Evolutionary conservation across 805 yeast species (phyloP).

Genomic region (Ogataea nonfermentans): DNA sequence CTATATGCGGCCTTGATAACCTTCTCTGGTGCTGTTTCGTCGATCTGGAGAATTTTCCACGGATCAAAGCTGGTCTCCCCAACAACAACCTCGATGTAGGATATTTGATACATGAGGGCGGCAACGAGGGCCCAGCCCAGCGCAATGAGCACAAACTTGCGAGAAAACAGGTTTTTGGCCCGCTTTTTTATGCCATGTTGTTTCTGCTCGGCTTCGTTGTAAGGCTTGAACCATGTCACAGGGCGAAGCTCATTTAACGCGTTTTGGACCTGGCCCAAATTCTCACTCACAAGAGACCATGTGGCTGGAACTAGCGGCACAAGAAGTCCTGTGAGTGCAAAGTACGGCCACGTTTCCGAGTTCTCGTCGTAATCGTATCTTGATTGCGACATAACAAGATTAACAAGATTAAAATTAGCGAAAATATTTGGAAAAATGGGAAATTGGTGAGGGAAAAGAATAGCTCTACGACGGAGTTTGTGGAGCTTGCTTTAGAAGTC

Average conservation of each 20-base stretch:
- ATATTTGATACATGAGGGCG: conserved; percentile 39
- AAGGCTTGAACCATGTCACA: conserved; percentile 32
- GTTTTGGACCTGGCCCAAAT: conserved; percentile 1
- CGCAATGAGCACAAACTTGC: conserved; percentile 27
- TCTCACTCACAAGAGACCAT: conserved; percentile 23
- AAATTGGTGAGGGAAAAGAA: neutral
- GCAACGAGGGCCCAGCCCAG: conserved; percentile 64
- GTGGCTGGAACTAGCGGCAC: conserved; percentile 62
- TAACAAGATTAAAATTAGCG: conserved; percentile 17
- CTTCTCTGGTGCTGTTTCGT: conserved; percentile 64
- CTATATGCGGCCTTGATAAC: conserved; percentile 81
- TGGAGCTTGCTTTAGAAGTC: too few species aligned
- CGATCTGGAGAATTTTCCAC: conserved; percentile 76
- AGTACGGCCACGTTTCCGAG: conserved; percentile 92
- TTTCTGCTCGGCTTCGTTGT: conserved; percentile 32
- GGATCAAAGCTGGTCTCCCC: conserved; percentile 72
- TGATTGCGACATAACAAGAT: conserved; percentile 43
- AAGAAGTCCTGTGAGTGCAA: conserved; percentile 68
- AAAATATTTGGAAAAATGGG: conserved; percentile 3
- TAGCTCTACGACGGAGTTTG: neutral
- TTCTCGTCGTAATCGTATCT: conserved; percentile 82
- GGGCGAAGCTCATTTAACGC: conserved; percentile 22
- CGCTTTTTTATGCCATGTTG: conserved; percentile 29
- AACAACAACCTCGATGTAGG: conserved; percentile 44
- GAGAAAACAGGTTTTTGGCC: conserved; percentile 37